A percentile compares a stretch with the other conserved stretches of the same genome.
Evolutionary conservation across 2,329 filamentous ascomycete species (phyloP).

Genomic region (Pseudogymnoascus sp.): DNA sequence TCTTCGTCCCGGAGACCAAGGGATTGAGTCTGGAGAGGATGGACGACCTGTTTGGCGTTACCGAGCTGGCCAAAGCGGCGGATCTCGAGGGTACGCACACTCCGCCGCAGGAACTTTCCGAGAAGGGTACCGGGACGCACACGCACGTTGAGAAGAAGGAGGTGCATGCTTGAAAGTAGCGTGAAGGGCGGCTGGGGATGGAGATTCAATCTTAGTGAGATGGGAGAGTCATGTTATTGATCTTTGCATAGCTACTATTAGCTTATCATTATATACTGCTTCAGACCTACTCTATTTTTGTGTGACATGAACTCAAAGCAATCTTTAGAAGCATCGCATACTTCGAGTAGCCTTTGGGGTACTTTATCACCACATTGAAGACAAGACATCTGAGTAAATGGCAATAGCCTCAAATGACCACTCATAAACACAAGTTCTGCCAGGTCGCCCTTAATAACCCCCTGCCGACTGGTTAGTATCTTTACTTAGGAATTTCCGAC

Average conservation of each 20-base stretch:
- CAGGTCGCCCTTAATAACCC: not conserved
- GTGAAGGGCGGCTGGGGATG: not conserved
- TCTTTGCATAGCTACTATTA: not conserved
- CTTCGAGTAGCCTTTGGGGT: not conserved
- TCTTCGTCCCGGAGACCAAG: constrained; percentile 57
- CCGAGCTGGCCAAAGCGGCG: constrained; percentile 33
- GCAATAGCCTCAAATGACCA: not conserved
- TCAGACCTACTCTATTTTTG: not conserved
- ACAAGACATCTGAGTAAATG: not conserved
- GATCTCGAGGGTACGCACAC: not conserved
- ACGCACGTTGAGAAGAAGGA: not conserved
- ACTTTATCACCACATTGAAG: not conserved
- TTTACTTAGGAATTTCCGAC: not conserved
- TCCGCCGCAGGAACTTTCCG: not conserved
- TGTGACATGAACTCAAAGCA: not conserved
- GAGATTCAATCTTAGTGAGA: not conserved
- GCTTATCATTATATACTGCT: not conserved
- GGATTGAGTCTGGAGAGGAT: constrained; percentile 52
- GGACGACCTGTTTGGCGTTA: constrained; percentile 58
- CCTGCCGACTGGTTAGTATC: not conserved
- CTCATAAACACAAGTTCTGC: not conserved
- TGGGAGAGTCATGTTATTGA: not conserved
- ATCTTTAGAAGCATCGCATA: not conserved
- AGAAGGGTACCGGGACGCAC: not conserved
- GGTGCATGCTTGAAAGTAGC: not conserved